Percentiles rank a stretch among this genome's conserved stretches.
Conservation (phyloP, 352 stramenopile genomes). For the Globisporangium irregulare region DNA sequence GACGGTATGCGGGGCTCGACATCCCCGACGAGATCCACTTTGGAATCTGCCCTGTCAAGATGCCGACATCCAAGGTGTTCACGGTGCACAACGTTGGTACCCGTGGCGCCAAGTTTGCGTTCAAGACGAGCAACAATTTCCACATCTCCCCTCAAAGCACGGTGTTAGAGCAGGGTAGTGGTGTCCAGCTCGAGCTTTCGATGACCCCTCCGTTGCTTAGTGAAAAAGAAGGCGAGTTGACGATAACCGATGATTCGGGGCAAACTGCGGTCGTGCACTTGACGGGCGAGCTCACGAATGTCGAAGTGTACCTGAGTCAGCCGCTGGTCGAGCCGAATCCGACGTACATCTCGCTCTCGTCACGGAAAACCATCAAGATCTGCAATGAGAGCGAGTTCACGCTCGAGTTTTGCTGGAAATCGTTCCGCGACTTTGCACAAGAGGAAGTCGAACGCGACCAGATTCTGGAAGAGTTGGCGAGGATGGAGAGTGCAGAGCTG, state of each 20-base stretch:
- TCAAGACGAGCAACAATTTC: conserved; percentile 61
- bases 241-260: conserved; percentile 82
- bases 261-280: conserved; percentile 73
- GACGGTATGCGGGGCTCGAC: conserved; percentile 80
- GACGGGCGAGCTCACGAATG: conserved; percentile 67
- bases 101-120: conserved; percentile 70
- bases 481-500: conserved; percentile 71
- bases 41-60: conserved; percentile 86
- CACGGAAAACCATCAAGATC: conserved; percentile 89
- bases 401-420: conserved; percentile 92
- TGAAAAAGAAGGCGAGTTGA: conserved; percentile 66
- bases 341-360: conserved; percentile 92
- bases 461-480: conserved; percentile 80
- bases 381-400: conserved; percentile 91
- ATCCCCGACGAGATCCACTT: conserved; percentile 90
- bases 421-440: conserved; percentile 65
- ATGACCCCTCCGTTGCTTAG: conserved; percentile 37
- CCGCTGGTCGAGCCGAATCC: conserved; percentile 80
- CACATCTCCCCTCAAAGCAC: conserved; percentile 56
- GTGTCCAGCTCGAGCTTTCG: conserved; percentile 79
- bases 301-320: conserved; percentile 90
- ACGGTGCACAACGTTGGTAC: conserved; percentile 90
- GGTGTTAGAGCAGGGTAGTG: conserved; percentile 57
- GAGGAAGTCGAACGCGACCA: conserved; percentile 83
- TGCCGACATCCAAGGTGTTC: conserved; percentile 70